Evolutionary conservation across 2,329 filamentous ascomycete species (phyloP).

Genomic region (Ophioceras dolichostomum): DNA sequence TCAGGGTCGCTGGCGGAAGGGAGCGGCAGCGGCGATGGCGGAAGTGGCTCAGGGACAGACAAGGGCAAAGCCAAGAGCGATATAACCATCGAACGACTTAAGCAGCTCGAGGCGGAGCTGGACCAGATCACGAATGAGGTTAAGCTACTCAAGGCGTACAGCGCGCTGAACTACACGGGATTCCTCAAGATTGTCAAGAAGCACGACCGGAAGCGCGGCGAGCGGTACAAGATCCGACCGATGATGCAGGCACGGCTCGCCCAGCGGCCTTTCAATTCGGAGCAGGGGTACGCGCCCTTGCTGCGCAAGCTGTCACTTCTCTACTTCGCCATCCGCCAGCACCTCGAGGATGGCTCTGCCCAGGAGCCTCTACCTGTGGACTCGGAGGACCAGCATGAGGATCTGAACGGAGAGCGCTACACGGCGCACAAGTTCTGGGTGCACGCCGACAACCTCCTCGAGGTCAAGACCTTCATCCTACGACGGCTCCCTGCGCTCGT

Average conservation of each 20-base stretch:
- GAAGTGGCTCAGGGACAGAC: slow-evolving; percentile 9
- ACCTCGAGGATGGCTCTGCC: slow-evolving; percentile 41
- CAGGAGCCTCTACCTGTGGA: slow-evolving; percentile 27
- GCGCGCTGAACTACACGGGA: slow-evolving; percentile 91
- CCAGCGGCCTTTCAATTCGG: slow-evolving; percentile 88
- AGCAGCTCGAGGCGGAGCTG: slow-evolving; percentile 65
- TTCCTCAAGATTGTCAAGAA: slow-evolving; percentile 99
- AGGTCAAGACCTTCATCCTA: slow-evolving; percentile 92
- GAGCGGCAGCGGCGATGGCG: slow-evolving; percentile 14
- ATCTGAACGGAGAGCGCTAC: slow-evolving; percentile 58
- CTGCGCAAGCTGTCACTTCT: slow-evolving; percentile 86
- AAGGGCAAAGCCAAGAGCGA: slow-evolving; percentile 22
- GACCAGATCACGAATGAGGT: slow-evolving; percentile 83
- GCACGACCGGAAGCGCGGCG: slow-evolving; percentile 86
- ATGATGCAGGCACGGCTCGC: slow-evolving; percentile 83
- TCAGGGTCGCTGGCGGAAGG: slow-evolving; percentile 47
- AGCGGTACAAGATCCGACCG: slow-evolving; percentile 76
- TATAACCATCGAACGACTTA: slow-evolving; percentile 40
- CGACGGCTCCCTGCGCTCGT: slow-evolving; percentile 83
- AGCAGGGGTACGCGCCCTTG: slow-evolving; percentile 75
- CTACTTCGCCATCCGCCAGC: slow-evolving; percentile 88
- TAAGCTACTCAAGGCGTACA: slow-evolving; percentile 89
- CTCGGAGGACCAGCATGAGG: slow-evolving; percentile 40
- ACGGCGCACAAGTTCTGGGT: slow-evolving; percentile 95
- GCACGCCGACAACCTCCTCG: slow-evolving; percentile 85